Percentiles rank a stretch among this genome's conserved stretches.
Conservation (phyloP, 2,329 filamentous ascomycete genomes). For the Cytospora paraplurivora region DNA sequence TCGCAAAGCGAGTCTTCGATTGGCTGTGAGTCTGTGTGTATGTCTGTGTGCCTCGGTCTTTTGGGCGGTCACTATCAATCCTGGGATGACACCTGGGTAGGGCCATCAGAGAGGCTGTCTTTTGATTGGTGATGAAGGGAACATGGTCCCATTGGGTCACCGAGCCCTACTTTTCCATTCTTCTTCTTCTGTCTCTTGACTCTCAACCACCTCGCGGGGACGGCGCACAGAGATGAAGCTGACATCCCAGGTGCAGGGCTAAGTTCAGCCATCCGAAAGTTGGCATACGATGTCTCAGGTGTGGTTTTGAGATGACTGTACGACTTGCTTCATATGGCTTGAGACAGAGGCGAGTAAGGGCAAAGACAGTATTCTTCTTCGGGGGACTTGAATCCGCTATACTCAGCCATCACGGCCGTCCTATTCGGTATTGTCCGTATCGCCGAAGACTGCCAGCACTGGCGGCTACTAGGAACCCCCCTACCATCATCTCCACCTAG, state of each 20-base stretch:
- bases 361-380: slow-evolving; percentile 12
- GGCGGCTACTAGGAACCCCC: slow-evolving; percentile 14
- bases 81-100: background rate
- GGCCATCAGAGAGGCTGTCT: background rate
- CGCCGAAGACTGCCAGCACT: slow-evolving; percentile 11
- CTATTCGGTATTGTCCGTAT: background rate
- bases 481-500: slow-evolving; percentile 15
- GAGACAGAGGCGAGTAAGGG: slow-evolving; percentile 9
- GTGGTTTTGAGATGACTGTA: background rate
- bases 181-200: too few species aligned
- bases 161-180: background rate
- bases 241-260: background rate
- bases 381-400: background rate
- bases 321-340: background rate
- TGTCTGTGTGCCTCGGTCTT: background rate
- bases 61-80: background rate
- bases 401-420: background rate
- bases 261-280: background rate
- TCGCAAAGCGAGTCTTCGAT: slow-evolving; percentile 6
- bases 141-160: background rate
- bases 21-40: background rate
- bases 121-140: slow-evolving; percentile 1
- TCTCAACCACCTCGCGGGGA: background rate
- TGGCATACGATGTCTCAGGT: background rate
- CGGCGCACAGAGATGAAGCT: background rate